phyloP scores from a whole-genome alignment of 2,329 filamentous ascomycete genomes.

The Fusarium torulosum region DNA sequence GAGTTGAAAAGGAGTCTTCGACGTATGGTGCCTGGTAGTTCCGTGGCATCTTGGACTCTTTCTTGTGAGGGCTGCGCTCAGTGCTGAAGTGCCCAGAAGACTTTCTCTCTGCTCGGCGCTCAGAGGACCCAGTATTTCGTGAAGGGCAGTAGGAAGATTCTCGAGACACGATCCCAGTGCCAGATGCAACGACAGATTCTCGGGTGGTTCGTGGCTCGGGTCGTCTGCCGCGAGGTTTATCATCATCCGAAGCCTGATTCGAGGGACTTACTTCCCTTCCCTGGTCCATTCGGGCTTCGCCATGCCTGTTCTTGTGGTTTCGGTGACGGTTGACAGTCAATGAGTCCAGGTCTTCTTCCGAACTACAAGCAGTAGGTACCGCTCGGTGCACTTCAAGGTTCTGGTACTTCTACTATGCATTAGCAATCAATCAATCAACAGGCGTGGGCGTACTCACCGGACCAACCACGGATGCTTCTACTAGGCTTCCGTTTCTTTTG shows the following conservation, averaged over 20 bases:
- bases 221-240: conserved; percentile 11
- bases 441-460: conserved; percentile 42
- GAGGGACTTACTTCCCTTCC: background rate
- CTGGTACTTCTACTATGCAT: conserved; percentile 9
- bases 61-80: conserved; percentile 12
- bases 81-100: conserved; percentile 36
- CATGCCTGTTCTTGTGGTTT: background rate
- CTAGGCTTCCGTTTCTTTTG: conserved; percentile 40
- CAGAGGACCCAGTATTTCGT: conserved; percentile 45
- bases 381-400: background rate
- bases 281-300: background rate
- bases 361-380: background rate
- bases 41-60: background rate
- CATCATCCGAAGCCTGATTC: background rate
- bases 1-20: conserved; percentile 42
- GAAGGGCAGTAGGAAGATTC: conserved; percentile 35
- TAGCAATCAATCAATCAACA: conserved; percentile 9
- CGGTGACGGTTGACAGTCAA: conserved; percentile 20
- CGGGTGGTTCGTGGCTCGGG: conserved; percentile 7
- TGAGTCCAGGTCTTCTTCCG: conserved; percentile 34
- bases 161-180: conserved; percentile 13
- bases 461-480: conserved; percentile 46
- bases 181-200: background rate
- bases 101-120: conserved; percentile 48
- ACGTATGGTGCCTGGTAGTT: conserved; percentile 48